A percentile compares a stretch with the other conserved stretches of the same genome.
phyloP scores from a whole-genome alignment of 352 stramenopile species.

The Phytophthora syringae region DNA sequence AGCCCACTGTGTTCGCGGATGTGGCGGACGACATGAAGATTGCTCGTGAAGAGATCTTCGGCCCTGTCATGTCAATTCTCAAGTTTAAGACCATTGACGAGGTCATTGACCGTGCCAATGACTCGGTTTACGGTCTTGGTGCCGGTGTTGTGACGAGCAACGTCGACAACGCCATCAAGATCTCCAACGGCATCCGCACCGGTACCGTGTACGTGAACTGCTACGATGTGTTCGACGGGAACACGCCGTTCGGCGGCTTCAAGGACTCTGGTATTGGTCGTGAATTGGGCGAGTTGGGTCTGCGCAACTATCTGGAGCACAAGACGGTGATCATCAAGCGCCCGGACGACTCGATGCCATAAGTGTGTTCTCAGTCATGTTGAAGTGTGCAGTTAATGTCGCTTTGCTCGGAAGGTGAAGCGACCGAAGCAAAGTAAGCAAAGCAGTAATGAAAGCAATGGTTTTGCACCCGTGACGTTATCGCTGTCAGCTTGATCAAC shows the following conservation, averaged over 20 bases:
- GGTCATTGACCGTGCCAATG: conserved; percentile 85
- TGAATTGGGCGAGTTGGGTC: conserved; percentile 75
- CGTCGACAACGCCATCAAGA: conserved; percentile 80
- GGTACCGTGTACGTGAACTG: conserved; percentile 96
- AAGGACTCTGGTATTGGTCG: conserved; percentile 87
- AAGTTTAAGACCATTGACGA: conserved; percentile 91
- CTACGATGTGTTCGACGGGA: conserved; percentile 89
- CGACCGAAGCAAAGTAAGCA: no score
- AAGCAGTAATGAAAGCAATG: no score
- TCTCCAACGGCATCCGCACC: conserved; percentile 87
- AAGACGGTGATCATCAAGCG: neutral
- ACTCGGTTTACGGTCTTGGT: conserved; percentile 86
- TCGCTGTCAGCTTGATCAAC: no score
- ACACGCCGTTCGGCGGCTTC: conserved; percentile 87
- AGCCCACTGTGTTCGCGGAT: conserved; percentile 91
- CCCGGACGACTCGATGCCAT: conserved; percentile 36
- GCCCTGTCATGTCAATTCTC: conserved; percentile 86
- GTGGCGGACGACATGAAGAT: conserved; percentile 85
- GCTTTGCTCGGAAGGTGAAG: no score
- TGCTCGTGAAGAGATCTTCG: conserved; percentile 91
- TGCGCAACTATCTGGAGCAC: conserved; percentile 64
- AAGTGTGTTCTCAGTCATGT: no score
- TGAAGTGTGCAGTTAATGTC: no score
- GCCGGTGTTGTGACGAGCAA: conserved; percentile 91
- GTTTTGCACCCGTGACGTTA: no score